phyloP scores from a whole-genome alignment of 2,329 filamentous ascomycete genomes.

The Fusarium coffeatum region DNA sequence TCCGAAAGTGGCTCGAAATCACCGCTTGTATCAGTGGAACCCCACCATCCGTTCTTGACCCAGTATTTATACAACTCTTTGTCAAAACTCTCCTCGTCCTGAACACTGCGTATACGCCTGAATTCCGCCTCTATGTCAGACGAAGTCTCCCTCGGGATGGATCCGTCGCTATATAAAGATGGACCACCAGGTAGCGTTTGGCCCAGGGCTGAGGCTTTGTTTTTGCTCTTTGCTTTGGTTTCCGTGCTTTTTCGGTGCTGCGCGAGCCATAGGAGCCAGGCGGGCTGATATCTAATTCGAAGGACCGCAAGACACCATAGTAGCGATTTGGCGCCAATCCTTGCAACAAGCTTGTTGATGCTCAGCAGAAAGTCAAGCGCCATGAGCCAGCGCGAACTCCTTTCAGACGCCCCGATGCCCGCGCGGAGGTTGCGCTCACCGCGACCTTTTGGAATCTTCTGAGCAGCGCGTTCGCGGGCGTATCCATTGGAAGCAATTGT shows the following conservation, averaged over 20 bases:
- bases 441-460: conserved; percentile 63
- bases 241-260: conserved; percentile 53
- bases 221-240: conserved; percentile 29
- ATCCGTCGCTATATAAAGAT: conserved; percentile 54
- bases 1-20: conserved; percentile 73
- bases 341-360: conserved; percentile 64
- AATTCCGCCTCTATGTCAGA: conserved; percentile 87
- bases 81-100: conserved; percentile 75
- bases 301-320: conserved; percentile 69
- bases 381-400: conserved; percentile 82
- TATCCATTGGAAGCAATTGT: conserved; percentile 67
- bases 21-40: conserved; percentile 81
- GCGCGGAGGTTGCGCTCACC: conserved; percentile 62
- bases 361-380: conserved; percentile 80
- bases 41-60: conserved; percentile 86
- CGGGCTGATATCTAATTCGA: conserved; percentile 51
- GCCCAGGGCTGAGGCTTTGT: conserved; percentile 26
- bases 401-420: conserved; percentile 82
- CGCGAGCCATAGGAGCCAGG: conserved; percentile 69
- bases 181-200: conserved; percentile 22
- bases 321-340: conserved; percentile 48
- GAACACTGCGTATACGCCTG: conserved; percentile 63
- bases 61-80: conserved; percentile 85
- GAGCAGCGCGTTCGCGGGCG: conserved; percentile 75
- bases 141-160: conserved; percentile 68